These are phyloP conservation scores for Cercospora citrullina DNA, from an alignment of 2,329 filamentous ascomycete genomes.

Conservation along the genomic window DNA sequence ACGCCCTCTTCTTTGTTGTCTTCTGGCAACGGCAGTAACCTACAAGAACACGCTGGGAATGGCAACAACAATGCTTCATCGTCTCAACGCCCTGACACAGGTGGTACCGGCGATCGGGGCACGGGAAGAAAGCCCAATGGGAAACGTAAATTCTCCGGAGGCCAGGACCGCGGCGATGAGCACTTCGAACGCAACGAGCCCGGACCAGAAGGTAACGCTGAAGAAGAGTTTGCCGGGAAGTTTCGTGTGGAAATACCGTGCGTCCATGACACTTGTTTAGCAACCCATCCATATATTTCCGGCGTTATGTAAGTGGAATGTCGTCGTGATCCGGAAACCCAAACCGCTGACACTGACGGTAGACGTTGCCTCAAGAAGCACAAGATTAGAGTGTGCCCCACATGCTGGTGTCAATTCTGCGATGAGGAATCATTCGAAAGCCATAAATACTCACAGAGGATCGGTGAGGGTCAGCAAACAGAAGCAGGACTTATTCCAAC, in stretches of 20 bases:
- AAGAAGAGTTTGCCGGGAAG: background rate
- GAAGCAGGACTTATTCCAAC: too few relatives aligned
- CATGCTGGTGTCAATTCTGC: background rate
- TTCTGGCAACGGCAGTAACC: background rate
- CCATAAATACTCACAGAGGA: background rate
- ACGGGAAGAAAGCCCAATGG: too few relatives aligned
- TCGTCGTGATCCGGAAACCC: background rate
- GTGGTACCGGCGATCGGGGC: background rate
- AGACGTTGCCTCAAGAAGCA: background rate
- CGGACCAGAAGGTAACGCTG: background rate
- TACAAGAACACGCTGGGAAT: background rate
- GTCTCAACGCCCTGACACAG: background rate
- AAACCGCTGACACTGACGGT: background rate
- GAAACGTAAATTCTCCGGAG: background rate
- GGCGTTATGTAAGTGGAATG: background rate
- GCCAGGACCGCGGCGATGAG: background rate
- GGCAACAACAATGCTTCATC: background rate
- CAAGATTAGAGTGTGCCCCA: background rate
- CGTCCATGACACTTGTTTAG: background rate
- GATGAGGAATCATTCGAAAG: background rate
- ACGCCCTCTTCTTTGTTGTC: background rate
- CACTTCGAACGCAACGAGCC: background rate
- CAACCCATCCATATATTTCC: background rate
- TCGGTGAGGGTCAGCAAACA: too few relatives aligned
- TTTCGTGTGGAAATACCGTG: background rate